A percentile compares a stretch with the other conserved stretches of the same genome.
Evolutionary conservation across 768 basidiomycete genomes (phyloP).

Genomic region (Hypholoma sublateritium): DNA sequence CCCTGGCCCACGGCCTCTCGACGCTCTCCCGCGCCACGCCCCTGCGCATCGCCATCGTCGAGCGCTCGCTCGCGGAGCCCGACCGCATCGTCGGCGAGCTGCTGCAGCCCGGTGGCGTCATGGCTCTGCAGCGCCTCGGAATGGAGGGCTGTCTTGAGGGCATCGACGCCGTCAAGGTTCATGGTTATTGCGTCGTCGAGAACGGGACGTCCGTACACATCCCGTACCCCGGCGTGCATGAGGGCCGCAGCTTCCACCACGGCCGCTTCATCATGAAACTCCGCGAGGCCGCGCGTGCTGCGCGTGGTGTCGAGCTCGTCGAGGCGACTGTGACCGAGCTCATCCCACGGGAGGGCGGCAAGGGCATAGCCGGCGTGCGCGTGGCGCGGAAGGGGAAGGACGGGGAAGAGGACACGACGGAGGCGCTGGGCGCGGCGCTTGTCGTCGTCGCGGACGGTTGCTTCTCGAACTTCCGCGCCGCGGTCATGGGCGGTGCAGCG

Average conservation of each 20-base stretch:
- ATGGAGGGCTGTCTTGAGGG: conserved; percentile 73
- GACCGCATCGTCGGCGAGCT: conserved; percentile 98
- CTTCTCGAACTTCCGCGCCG: conserved; percentile 85
- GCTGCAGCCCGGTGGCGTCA: conserved; percentile 89
- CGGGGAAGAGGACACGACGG: conserved; percentile 29
- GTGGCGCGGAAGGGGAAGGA: conserved; percentile 10
- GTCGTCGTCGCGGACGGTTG: conserved; percentile 93
- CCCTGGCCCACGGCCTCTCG: conserved; percentile 85
- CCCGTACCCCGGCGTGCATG: conserved; percentile 73
- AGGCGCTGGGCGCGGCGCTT: conserved; percentile 67
- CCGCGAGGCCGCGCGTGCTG: conserved; percentile 60
- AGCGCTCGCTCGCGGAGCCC: conserved; percentile 89
- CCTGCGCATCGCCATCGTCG: conserved; percentile 80
- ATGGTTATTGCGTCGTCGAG: conserved; percentile 85
- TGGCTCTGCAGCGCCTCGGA: conserved; percentile 75
- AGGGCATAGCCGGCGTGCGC: conserved; percentile 62
- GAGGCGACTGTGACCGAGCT: conserved; percentile 85
- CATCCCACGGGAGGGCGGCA: conserved; percentile 50
- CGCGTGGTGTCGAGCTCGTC: conserved; percentile 71
- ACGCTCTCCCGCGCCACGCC: conserved; percentile 51
- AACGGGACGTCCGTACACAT: conserved; percentile 74
- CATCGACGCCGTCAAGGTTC: conserved; percentile 82
- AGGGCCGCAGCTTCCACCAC: conserved; percentile 92
- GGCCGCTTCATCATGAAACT: conserved; percentile 85
- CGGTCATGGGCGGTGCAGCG: conserved; percentile 55